Evolutionary conservation across 106 monocot genomes (phyloP), one percentile per base, ranked within the genome.

Genomic region (Iris macrosiphon): DNA sequence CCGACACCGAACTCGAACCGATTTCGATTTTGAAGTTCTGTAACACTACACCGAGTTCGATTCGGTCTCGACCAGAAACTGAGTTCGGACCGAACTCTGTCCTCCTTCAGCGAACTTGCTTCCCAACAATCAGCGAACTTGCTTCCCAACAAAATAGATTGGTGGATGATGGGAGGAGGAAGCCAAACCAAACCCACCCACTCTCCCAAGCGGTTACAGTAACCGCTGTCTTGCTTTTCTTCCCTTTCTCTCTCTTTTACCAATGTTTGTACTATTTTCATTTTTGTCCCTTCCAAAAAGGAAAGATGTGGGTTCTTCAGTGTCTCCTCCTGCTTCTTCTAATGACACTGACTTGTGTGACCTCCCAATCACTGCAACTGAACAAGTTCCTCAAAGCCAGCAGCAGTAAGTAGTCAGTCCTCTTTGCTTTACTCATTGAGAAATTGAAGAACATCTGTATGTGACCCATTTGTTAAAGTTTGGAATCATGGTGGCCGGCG

Each of bases 331-430:
- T 62, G 33, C 37, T 50, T 18, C 49, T 50, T 1, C 13, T 29
- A 28, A 14, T 14, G 49, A n/a, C 38, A 28, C 13, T 14, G 49
- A n/a, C 38, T 14, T 6, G 34, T 8, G 12, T 49, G 7, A 13
- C 17, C 15, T 62, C 37, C 9, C 35, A 38, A 22, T 37, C 48
- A 14, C 31, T 34, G 62, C 33, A 62, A 16, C 45, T 35, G 19
- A 49, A 37, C 15, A 25, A 62, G 4, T 24, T 62, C 8, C 35
- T 48, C 6, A 37, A 24, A 35, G 49, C 48, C 23, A 12, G 44
- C 21, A 31, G 17, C 6, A 24, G 24, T 31, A 35, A 1, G 4
- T 6, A n/a, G n/a, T 24, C 23, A 29, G 29, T 50, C 49, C 6
- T 15, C 14, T 50, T 35, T 35, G 10, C 4, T 35, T 35, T 6